Evolutionary conservation across 495 filamentous ascomycete genomes (phyloP), one percentile per base, ranked within the genome.

Genomic region (Rusavskia elegans): DNA sequence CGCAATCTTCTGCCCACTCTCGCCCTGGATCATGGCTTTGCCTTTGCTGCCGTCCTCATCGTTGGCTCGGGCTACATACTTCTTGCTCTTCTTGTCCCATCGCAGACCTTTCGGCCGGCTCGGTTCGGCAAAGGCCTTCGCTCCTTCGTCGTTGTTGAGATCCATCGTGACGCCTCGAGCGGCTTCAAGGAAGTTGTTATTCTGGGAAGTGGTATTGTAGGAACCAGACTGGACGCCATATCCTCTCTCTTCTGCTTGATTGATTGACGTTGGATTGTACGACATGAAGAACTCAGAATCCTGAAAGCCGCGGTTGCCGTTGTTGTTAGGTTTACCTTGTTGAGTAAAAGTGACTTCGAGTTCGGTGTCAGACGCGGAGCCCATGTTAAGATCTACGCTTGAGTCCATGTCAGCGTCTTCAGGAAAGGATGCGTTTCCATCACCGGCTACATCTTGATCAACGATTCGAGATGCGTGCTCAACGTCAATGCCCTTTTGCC

Each of bases 41-140:
- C 88, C 87, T 64, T 84, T 84, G 46, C 81, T 87, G 17, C 92
- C 93, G 71, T 96, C 92, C 60, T 93, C 86, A 66, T 97, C 92
- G 72, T 97, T 95, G 54, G 79, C 81, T 25, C 82, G 75, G 2
- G 83, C 69, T 7, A 98, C 90, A 67, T 96, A 98, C 68, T 96
- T 97, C 68, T 84, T 90, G 59, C 81, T 78, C 61, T 92, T 89
- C 76, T 95, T 95, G 71, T 98, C 92, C 92, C 92, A 98, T 51
- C 89, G 79, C 80, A 92, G 78, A 45, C 81, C 79, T 37, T 80
- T 73, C 13, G 70, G 64, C 60, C 79, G 77, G 20, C 78, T 77
- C 1, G 85, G 79, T 59, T 85, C 80, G 39, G 73, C 88, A 61
- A 93, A 89, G 10, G 74, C 72, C 53, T 81, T 83, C 39, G 75